These are phyloP conservation scores for Picea engelmannii DNA, from an alignment of 83 land plant species.

Conservation along the genomic window DNA sequence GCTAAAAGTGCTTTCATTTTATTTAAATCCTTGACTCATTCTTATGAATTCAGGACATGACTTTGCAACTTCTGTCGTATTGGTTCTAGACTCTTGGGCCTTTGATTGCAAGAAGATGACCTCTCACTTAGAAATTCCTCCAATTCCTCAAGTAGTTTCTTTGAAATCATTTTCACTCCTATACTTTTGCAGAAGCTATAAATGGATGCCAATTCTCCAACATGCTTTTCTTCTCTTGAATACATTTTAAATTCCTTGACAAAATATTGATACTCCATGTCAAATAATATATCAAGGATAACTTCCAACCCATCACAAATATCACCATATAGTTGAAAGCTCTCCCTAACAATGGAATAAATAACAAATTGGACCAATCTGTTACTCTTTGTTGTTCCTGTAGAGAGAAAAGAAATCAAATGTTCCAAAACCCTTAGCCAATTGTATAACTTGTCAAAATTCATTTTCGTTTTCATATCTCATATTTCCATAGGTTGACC, in stretches of 20 bases:
- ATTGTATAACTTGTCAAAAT: slow-evolving; percentile 34
- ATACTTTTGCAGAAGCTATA: slow-evolving; percentile 33
- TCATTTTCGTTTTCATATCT: slow-evolving; percentile 43
- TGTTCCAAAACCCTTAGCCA: slow-evolving; percentile 46
- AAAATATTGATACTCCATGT: slow-evolving; percentile 42
- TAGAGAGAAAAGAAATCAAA: slow-evolving; percentile 44
- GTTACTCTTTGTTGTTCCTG: slow-evolving; percentile 54
- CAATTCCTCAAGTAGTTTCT: slow-evolving; percentile 45
- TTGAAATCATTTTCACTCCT: slow-evolving; percentile 37
- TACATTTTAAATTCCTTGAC: slow-evolving; percentile 48
- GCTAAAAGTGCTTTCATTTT: slow-evolving; percentile 30
- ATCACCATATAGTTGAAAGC: slow-evolving; percentile 45
- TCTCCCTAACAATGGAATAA: slow-evolving; percentile 38
- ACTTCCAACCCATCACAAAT: slow-evolving; percentile 37
- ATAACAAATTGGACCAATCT: slow-evolving; percentile 39
- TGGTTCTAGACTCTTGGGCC: slow-evolving; percentile 9
- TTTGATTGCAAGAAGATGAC: slow-evolving; percentile 1
- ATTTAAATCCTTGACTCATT: slow-evolving; percentile 11
- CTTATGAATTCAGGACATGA: background rate
- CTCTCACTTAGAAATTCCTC: slow-evolving; percentile 39
- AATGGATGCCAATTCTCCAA: slow-evolving; percentile 34
- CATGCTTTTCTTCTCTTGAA: slow-evolving; percentile 39
- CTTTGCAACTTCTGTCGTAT: too few species aligned
- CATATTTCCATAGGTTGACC: background rate
- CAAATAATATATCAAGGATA: slow-evolving; percentile 51